Base-by-base conservation (phyloP, 2,329 filamentous ascomycete genomes). In the Pseudogymnoascus sp. region DNA sequence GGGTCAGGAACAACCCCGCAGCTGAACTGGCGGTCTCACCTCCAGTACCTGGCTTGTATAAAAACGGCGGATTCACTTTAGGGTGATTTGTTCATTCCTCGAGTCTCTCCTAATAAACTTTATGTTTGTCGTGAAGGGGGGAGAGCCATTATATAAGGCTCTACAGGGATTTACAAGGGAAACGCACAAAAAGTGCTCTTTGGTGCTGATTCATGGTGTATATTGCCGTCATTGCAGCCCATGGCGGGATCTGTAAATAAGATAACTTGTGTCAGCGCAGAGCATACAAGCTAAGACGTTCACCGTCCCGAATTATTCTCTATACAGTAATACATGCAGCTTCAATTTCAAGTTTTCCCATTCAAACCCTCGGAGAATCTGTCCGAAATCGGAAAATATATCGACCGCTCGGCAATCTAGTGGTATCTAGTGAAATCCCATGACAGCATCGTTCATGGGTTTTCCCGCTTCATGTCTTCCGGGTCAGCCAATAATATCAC, bases 1-100 rank as follows among this genome's bases (percentile, higher is more conserved):
- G 47, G 47, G 47, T 54, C 47, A 54, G 47, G 47, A 35, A 54
- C 47, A 54, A 54, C 47, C 47, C 47, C 47, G 47, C 47, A 54
- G 47, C 28, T 54, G 28, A 54, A 14, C 16, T 54, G 28, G 47
- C 33, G 28, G 16, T 12, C 47, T 54, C 47, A 54, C 47, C 28
- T 54, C 47, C 12, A 35, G 28, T 54, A 35, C 47, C 28, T 54
- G n/a, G 28, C 18, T 54, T 54, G 18, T 54, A 54, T 54, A 54
- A 20, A 14, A 54, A 54, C 28, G 28, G 28, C 47, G 20, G 11
- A 33, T 20, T 54, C 47, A 54, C 47, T 35, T 33, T 20, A 54
- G 47, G 28, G 14, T 3, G 11, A 33, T 54, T 54, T 35, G 6
- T 54, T 54, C 1, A 18, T 33, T 54, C 30, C 1, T 33, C 7